These are phyloP conservation scores for Thielaviopsis ethacetica DNA, from an alignment of 2,329 filamentous ascomycete genomes.

Conservation along the genomic window DNA sequence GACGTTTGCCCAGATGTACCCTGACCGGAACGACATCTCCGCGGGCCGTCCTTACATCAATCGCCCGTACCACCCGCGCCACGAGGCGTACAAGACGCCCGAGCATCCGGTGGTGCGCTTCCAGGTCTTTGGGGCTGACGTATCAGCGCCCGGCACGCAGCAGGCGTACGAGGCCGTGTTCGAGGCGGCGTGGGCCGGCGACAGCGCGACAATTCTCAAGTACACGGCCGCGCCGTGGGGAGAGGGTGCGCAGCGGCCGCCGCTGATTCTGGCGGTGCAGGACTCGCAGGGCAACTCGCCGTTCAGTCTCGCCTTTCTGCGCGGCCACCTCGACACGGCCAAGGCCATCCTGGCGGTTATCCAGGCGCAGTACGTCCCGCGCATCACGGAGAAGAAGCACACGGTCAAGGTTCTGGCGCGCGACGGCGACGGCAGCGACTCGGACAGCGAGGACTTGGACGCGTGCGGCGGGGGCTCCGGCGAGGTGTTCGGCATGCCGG, in stretches of 20 bases:
- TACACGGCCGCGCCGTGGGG: conserved; percentile 47
- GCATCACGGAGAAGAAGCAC: conserved; percentile 35
- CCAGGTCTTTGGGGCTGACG: conserved; percentile 24
- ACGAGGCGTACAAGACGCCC: conserved; percentile 23
- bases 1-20: conserved; percentile 47
- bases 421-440: conserved; percentile 22
- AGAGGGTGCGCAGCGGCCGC: conserved; percentile 30
- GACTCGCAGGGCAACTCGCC: conserved; percentile 38
- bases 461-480: conserved; percentile 19
- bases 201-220: conserved; percentile 47
- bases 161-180: conserved; percentile 49
- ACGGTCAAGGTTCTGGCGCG: conserved; percentile 24
- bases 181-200: conserved; percentile 57
- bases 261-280: conserved; percentile 45
- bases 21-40: conserved; percentile 22
- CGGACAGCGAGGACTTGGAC: conserved; percentile 20
- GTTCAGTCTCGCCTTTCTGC: conserved; percentile 51
- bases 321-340: conserved; percentile 48
- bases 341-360: conserved; percentile 53
- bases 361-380: conserved; percentile 47
- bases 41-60: no score
- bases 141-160: conserved; percentile 34
- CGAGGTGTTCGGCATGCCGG: conserved; percentile 29
- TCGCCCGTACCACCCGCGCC: no score
- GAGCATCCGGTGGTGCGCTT: not conserved